phyloP scores from a whole-genome alignment of 2,329 filamentous ascomycete genomes.

The Beauveria brongniartii region DNA sequence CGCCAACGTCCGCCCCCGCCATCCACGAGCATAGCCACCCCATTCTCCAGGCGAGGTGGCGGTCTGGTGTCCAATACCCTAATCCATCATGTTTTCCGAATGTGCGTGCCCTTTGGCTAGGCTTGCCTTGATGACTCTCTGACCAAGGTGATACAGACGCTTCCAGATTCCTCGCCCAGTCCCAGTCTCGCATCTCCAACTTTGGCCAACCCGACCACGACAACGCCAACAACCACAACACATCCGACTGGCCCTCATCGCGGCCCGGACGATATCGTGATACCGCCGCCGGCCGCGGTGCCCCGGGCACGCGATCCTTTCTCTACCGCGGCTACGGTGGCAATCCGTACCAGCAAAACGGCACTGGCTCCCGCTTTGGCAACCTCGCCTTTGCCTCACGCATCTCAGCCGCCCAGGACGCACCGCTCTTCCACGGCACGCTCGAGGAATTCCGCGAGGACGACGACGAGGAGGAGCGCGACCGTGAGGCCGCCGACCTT shows the following conservation, averaged over 20 bases:
- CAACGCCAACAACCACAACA: slow-evolving; percentile 16
- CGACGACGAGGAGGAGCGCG: slow-evolving; percentile 85
- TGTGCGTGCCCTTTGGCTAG: slow-evolving; percentile 49
- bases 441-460: slow-evolving; percentile 87
- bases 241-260: slow-evolving; percentile 26
- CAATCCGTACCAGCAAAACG: slow-evolving; percentile 78
- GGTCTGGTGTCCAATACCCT: not conserved
- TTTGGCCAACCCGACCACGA: slow-evolving; percentile 53
- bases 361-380: slow-evolving; percentile 64
- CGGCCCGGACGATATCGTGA: slow-evolving; percentile 24
- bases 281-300: slow-evolving; percentile 20
- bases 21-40: not conserved
- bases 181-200: slow-evolving; percentile 77
- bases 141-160: slow-evolving; percentile 57
- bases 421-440: slow-evolving; percentile 89
- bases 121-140: slow-evolving; percentile 11
- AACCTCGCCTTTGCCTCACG: slow-evolving; percentile 66
- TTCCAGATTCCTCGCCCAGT: slow-evolving; percentile 92
- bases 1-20: not conserved
- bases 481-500: slow-evolving; percentile 86
- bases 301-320: slow-evolving; percentile 32
- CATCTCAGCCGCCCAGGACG: slow-evolving; percentile 63
- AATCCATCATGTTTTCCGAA: slow-evolving; percentile 54
- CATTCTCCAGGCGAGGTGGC: slow-evolving; percentile 6
- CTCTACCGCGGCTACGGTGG: slow-evolving; percentile 42